A percentile compares a stretch with the other conserved stretches of the same genome.
Evolutionary conservation across 805 yeast species (phyloP).

Genomic region (Metschnikowia amazonensis): DNA sequence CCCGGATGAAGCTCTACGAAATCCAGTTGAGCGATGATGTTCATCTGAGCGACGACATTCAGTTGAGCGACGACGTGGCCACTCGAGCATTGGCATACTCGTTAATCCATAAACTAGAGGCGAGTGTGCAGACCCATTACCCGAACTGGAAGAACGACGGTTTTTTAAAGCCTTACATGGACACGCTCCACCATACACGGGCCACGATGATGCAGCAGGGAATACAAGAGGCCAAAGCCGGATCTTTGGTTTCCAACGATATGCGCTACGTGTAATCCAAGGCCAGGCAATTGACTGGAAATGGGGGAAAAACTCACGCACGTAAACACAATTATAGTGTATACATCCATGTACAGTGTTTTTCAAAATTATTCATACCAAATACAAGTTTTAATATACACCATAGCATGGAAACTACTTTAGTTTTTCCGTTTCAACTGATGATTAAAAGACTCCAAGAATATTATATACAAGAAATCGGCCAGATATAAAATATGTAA

Average conservation of each 20-base stretch:
- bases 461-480: too few species aligned
- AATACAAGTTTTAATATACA: too few species aligned
- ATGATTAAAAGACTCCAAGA: too few species aligned
- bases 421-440: too few species aligned
- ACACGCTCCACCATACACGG: slow-evolving; percentile 6
- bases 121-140: slow-evolving; percentile 6
- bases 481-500: too few species aligned
- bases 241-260: background rate
- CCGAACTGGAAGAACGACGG: background rate
- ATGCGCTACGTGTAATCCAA: background rate
- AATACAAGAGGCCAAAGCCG: background rate
- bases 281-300: too few species aligned
- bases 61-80: slow-evolving; percentile 7
- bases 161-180: slow-evolving; percentile 2
- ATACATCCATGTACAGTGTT: too few species aligned
- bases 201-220: slow-evolving; percentile 7
- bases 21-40: slow-evolving; percentile 6
- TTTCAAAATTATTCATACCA: too few species aligned
- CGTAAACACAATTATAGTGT: too few species aligned
- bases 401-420: too few species aligned
- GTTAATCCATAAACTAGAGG: slow-evolving; percentile 13
- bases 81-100: slow-evolving; percentile 15
- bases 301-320: too few species aligned
- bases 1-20: slow-evolving; percentile 27
- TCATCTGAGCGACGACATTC: too few species aligned